phyloP scores from a whole-genome alignment of 345 rosid species.

The Linum trigynum region DNA sequence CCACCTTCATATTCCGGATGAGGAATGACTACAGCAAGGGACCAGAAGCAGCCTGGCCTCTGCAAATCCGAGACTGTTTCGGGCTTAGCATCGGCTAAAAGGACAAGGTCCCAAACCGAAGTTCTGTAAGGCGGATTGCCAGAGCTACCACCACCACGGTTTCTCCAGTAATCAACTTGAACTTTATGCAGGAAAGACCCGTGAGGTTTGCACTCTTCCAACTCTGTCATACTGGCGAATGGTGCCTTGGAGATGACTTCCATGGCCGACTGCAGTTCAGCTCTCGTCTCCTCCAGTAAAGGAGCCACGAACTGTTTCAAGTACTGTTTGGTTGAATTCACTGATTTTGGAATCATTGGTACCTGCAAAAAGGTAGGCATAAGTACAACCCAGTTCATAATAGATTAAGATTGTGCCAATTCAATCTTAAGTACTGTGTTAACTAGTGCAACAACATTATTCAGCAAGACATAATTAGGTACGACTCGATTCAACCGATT shows the following conservation, averaged over 20 bases:
- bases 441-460: too few species aligned
- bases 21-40: conserved; percentile 4
- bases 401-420: background rate
- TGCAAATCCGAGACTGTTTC: conserved; percentile 7
- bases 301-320: background rate
- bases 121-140: conserved; percentile 15
- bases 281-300: background rate
- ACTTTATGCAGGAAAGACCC: background rate
- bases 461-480: too few species aligned
- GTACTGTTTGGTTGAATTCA: background rate
- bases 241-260: conserved; percentile 10
- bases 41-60: conserved; percentile 10
- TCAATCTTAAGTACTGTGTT: too few species aligned
- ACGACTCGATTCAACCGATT: too few species aligned
- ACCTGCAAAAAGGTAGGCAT: background rate
- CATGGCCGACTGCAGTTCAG: conserved; percentile 13
- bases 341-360: background rate
- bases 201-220: background rate
- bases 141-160: conserved; percentile 1
- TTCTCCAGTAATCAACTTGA: conserved; percentile 11
- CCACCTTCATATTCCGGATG: background rate
- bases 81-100: conserved; percentile 14
- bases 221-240: background rate
- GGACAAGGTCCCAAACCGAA: conserved; percentile 14
- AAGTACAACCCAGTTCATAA: background rate